Evolutionary conservation across 2,329 filamentous ascomycete genomes (phyloP).

Genomic region (Aspergillus costaricaensis): DNA sequence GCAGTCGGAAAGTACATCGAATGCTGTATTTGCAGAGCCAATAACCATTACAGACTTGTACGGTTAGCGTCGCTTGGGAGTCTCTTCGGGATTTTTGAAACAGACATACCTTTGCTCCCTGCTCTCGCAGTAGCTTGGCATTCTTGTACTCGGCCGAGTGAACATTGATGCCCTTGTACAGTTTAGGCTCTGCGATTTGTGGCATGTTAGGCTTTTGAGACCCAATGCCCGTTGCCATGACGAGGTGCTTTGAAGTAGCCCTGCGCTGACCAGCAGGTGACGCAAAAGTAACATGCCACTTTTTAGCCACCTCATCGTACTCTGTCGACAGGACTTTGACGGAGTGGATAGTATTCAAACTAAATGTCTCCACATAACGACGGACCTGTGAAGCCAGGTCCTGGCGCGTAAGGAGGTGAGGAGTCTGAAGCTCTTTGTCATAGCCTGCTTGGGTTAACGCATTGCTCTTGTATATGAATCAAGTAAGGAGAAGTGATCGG

Average conservation of each 20-base stretch:
- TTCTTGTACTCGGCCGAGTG: conserved; percentile 20
- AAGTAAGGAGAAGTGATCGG: background rate
- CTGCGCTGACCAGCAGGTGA: conserved; percentile 14
- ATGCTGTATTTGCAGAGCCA: conserved; percentile 51
- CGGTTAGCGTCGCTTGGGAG: background rate
- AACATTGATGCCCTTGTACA: conserved; percentile 19
- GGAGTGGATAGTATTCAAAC: conserved; percentile 36
- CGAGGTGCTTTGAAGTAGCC: conserved; percentile 19
- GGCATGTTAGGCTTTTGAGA: conserved; percentile 22
- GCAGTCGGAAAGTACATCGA: conserved; percentile 53
- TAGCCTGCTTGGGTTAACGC: conserved; percentile 13
- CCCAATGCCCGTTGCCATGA: conserved; percentile 24
- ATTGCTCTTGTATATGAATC: no score
- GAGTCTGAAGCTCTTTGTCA: conserved; percentile 16
- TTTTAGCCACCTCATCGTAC: conserved; percentile 22
- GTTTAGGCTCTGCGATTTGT: conserved; percentile 9
- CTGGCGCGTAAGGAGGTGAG: conserved; percentile 18
- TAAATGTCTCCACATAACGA: conserved; percentile 32
- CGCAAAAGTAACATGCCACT: conserved; percentile 30
- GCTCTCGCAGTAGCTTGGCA: conserved; percentile 11
- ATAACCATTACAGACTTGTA: conserved; percentile 46
- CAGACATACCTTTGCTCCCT: conserved; percentile 15
- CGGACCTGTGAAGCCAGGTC: conserved; percentile 22
- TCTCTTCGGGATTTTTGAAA: background rate
- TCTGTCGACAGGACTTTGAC: conserved; percentile 28